These are phyloP conservation scores for Ailanthus altissimus DNA, from an alignment of 345 rosid species.

Conservation along the genomic window DNA sequence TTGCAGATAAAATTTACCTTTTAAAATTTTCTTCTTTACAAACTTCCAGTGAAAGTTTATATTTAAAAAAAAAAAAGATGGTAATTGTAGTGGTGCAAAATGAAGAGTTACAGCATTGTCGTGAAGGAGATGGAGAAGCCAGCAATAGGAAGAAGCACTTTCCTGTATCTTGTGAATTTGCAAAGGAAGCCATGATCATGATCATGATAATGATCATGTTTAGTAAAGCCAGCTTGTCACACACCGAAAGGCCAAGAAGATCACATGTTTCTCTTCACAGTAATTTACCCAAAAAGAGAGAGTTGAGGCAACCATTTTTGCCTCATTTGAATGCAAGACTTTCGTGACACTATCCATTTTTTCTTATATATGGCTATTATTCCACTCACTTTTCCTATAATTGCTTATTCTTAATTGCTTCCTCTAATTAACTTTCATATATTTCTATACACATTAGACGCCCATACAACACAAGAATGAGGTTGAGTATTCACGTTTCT, in stretches of 20 bases:
- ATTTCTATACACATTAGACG: background rate
- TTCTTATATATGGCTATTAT: slow-evolving; percentile 11
- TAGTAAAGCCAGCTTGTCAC: background rate
- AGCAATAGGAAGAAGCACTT: background rate
- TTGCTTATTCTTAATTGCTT: slow-evolving; percentile 16
- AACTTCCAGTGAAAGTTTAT: no score
- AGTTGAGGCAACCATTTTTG: slow-evolving; percentile 22
- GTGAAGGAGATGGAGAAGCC: no score
- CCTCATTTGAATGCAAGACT: slow-evolving; percentile 44
- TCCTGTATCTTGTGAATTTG: slow-evolving; percentile 28
- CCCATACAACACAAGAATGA: background rate
- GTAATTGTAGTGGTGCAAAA: no score
- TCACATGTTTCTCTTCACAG: slow-evolving; percentile 43
- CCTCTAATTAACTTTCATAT: slow-evolving; percentile 6
- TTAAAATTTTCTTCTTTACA: no score
- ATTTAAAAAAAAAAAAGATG: no score
- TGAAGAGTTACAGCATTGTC: no score
- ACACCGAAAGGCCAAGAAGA: slow-evolving; percentile 44
- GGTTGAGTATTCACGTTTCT: slow-evolving; percentile 16
- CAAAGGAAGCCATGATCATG: background rate
- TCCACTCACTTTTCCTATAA: background rate
- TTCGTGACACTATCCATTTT: slow-evolving; percentile 43
- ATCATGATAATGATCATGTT: background rate
- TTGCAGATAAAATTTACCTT: no score
- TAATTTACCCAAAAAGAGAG: slow-evolving; percentile 29